Evolutionary conservation across 2,329 filamentous ascomycete species (phyloP), one percentile per base, ranked within the genome.

Genomic region (Cryphonectria radicalis): DNA sequence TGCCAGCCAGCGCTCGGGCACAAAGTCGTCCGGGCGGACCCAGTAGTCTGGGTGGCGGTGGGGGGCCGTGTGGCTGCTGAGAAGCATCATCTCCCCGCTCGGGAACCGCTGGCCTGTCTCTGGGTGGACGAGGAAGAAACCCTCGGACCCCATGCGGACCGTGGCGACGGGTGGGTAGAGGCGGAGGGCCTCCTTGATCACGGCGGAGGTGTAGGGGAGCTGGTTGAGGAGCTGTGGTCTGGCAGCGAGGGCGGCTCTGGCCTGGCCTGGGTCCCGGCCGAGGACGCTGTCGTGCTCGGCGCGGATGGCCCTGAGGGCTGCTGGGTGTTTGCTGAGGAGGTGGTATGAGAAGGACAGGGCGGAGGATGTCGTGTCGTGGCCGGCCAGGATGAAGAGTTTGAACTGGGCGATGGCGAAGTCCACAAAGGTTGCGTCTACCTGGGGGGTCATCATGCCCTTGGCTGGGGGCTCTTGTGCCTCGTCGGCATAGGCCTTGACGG

Each of bases 131-230:
- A 82, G 73, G 19, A 79, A 81, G 73, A 79, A 77, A 37, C 79
- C 78, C 3, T 70, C 25, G 6, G 64, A 43, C 7, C 80, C 80
- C 3, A 74, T 68, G n/a, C 84, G 80, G 22, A 83, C 77, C 2
- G 81, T 80, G 42, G 80, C 81, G 77, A 73, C 84, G 2, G 86
- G 81, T 0, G 87, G 86, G 70, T 83, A 86, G n/a, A 89, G 74
- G 3, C 87, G 82, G 0, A 89, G 80, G 0, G 83, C 79, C 76
- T 90, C 88, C 71, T 87, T 87, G 70, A 88, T 82, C 7, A 88
- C 82, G 25, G 85, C 86, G 3, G 79, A 80, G 0, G 86, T 86
- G 74, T 88, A 89, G 0, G 81, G 79, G 3, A 90, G 80, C 10
- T 83, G 79, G 74, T 85, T 86, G 63, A 89, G 79, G 6, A 84